Evolutionary conservation across 768 basidiomycete species (phyloP).

Genomic region (Mycena sanguinolenta): DNA sequence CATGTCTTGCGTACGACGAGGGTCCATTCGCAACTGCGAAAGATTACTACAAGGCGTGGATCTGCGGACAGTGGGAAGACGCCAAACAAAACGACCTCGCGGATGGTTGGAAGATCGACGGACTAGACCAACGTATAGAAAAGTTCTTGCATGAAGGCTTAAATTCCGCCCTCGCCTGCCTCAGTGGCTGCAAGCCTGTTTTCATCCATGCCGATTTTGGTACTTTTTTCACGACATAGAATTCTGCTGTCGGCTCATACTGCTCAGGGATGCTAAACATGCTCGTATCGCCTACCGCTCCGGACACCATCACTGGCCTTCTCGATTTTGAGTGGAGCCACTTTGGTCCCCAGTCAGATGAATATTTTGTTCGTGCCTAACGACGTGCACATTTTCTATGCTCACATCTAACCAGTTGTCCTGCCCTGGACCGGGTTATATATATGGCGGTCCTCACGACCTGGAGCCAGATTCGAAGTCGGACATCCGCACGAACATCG

Average conservation of each 20-base stretch:
- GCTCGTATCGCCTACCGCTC: conserved; percentile 17
- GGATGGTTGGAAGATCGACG: conserved; percentile 23
- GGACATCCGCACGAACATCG: neutral
- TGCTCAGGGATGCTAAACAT: conserved; percentile 16
- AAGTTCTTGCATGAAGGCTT: conserved; percentile 21
- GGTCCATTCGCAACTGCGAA: conserved; percentile 21
- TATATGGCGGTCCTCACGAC: conserved; percentile 23
- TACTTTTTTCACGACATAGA: neutral
- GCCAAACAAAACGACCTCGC: conserved; percentile 15
- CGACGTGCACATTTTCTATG: neutral
- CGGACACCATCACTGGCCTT: conserved; percentile 14
- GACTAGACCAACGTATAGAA: conserved; percentile 24
- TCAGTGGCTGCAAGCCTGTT: conserved; percentile 9
- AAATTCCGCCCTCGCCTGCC: conserved; percentile 22
- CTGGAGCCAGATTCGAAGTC: neutral
- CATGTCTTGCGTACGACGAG: conserved; percentile 24
- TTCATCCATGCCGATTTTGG: conserved; percentile 28
- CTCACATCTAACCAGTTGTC: conserved; percentile 14
- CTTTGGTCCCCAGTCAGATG: conserved; percentile 24
- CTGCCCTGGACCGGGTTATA: conserved; percentile 16
- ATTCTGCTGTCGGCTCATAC: neutral
- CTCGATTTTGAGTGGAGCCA: conserved; percentile 29
- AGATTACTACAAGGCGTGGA: conserved; percentile 28
- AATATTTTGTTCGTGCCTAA: conserved; percentile 17
- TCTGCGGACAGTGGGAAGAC: conserved; percentile 27